A percentile compares a stretch with the other conserved stretches of the same genome.
Evolutionary conservation across 805 yeast genomes (phyloP).

Genomic region (Babjeviella inositovora): DNA sequence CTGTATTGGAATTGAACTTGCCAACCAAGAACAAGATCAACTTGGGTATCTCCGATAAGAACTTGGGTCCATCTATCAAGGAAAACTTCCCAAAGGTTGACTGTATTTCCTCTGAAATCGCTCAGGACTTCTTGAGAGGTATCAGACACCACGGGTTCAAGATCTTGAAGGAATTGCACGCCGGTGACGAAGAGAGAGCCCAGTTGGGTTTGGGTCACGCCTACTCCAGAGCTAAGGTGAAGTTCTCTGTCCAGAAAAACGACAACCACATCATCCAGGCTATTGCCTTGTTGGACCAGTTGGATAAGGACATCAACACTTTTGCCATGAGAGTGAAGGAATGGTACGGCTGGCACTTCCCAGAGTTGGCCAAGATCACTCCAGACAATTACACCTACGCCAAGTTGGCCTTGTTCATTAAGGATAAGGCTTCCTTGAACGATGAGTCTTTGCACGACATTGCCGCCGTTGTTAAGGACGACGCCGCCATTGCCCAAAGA

Average conservation of each 20-base stretch:
- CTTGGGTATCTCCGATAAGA: slow-evolving; percentile 87
- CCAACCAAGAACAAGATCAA: slow-evolving; percentile 66
- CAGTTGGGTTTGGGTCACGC: slow-evolving; percentile 99
- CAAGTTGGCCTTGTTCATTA: slow-evolving; percentile 62
- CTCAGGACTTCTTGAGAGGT: slow-evolving; percentile 91
- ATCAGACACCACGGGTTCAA: slow-evolving; percentile 82
- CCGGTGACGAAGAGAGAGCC: slow-evolving; percentile 94
- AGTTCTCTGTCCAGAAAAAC: slow-evolving; percentile 96
- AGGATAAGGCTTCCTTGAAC: slow-evolving; percentile 71
- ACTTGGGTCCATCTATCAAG: slow-evolving; percentile 93
- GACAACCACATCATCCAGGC: slow-evolving; percentile 99
- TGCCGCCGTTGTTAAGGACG: slow-evolving; percentile 76
- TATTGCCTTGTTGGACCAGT: slow-evolving; percentile 90
- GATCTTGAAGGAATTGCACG: slow-evolving; percentile 79
- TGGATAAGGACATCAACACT: slow-evolving; percentile 96
- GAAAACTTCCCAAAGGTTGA: slow-evolving; percentile 81
- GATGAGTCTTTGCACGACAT: slow-evolving; percentile 80
- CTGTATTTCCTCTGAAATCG: slow-evolving; percentile 80
- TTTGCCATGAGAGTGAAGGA: slow-evolving; percentile 95
- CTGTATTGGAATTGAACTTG: slow-evolving; percentile 77
- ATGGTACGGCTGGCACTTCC: slow-evolving; percentile 99
- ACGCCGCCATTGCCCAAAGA: slow-evolving; percentile 82
- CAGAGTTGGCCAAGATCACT: slow-evolving; percentile 85
- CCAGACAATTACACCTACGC: slow-evolving; percentile 84
- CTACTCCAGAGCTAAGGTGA: slow-evolving; percentile 96